Evolutionary conservation across 768 basidiomycete species (phyloP), one percentile per base, ranked within the genome.

Genomic region (Mycena maculata): DNA sequence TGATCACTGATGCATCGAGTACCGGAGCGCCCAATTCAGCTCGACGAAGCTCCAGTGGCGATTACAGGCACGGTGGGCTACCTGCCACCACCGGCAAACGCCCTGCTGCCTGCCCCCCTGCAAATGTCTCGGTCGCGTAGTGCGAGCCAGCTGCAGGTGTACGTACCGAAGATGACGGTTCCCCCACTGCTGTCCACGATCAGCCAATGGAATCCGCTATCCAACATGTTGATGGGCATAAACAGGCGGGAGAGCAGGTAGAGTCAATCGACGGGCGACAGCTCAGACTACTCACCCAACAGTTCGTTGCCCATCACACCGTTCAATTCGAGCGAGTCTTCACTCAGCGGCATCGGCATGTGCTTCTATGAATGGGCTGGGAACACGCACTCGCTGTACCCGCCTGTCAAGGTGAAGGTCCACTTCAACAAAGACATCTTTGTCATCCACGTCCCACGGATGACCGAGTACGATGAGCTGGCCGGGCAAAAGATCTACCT

Each of bases 381-480:
- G 20, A 50, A 61, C 61, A 56, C 60, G 68, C 75, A 61, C 31
- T 76, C 73, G 61, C 71, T 69, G 12, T 63, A 74, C 23, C 78
- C 82, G 6, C 86, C 90, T 13, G 90, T 98, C 45, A 94, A 96
- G 76, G 90, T 98, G 75, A 97, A 97, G 80, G 95, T 98, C 58
- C 93, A 94, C 77, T 98, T 92, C 82, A 90, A 94, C 73, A 93
- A 96, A 72, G 96, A 98, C 76, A 92, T 98, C 49, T 99, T 98
- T 75, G 92, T 97, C 68, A 93, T 98, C 63, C 92, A 95, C 78
- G 94, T 97, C 27, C 87, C 93, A 44, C 86, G 91, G 67, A 79
- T 83, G 67, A 94, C 93, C 36, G 89, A 92, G 76, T 96, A 91
- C 78, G 84, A 82, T 56, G 93, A 95, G 47, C 84, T 99, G 57